Base-by-base conservation (phyloP, 139 green algal species). In the Closterium sp. region DNA sequence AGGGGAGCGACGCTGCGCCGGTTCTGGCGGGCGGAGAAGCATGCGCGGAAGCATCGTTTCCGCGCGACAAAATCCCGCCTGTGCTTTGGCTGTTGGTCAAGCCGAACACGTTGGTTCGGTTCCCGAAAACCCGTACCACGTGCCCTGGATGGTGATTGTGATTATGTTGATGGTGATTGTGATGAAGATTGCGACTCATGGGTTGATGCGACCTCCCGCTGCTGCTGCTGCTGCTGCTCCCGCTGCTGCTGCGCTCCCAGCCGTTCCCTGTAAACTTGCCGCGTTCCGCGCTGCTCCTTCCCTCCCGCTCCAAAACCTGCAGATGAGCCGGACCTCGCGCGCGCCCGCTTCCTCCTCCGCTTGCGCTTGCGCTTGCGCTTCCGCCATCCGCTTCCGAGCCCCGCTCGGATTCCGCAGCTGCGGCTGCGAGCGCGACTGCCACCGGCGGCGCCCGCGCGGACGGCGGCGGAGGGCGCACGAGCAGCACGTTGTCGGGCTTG, bases 401-500 rank as follows among this genome's bases (percentile, higher is more conserved):
- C n/a, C n/a, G n/a, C n/a, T n/a, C n/a, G n/a, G n/a, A n/a, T n/a
- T n/a, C n/a, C n/a, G n/a, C n/a, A n/a, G n/a, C n/a, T n/a, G 81
- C 81, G 5, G n/a, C n/a, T 34, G n/a, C 81, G 81, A 86, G n/a
- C 81, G 81, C 19, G 5, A 32, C n/a, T 32, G 43, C 43, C 43
- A 16, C 43, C 8, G 43, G 43, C 43, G 43, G 43, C 43, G 43
- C 21, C 5, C n/a, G 81, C 81, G 30, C n/a, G n/a, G 81, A 2
- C 81, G n/a, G n/a, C 81, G 30, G 81, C 30, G 81, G 81, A 19
- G n/a, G n/a, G n/a, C n/a, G 81, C 81, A 34, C 30, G 7, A 86
- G n/a, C n/a, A 86, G 25, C 5, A 86, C 81, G 81, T 86, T 86
- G 81, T 86, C 81, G n/a, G 81, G 81, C 25, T 86, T 86, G n/a